phyloP scores from a whole-genome alignment of 73 alveolate species.

The Stentor roeselii region DNA sequence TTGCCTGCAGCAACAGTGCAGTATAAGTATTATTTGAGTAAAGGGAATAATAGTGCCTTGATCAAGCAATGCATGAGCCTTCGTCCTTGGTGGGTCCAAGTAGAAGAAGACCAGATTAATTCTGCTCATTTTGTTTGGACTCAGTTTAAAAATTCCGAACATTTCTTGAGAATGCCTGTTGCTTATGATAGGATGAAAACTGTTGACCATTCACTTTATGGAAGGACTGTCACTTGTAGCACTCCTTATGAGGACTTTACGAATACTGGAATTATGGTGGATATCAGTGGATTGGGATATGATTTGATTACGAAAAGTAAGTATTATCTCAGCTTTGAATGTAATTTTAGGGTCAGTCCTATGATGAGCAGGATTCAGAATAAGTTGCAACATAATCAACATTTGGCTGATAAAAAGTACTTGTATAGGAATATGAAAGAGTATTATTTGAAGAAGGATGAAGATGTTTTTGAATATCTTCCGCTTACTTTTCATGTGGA shows the following conservation, averaged over 20 bases:
- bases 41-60: constrained; percentile 66
- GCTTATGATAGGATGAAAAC: not conserved
- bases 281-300: constrained; percentile 5
- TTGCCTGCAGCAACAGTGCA: not conserved
- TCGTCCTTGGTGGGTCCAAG: constrained; percentile 78
- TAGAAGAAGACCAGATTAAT: constrained; percentile 32
- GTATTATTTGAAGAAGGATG: constrained; percentile 56
- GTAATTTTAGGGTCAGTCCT: not conserved
- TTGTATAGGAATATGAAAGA: constrained; percentile 74
- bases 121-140: constrained; percentile 56
- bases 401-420: constrained; percentile 74
- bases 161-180: not conserved
- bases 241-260: not conserved
- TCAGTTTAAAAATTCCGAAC: not conserved
- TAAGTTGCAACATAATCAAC: constrained; percentile 69
- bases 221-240: not conserved
- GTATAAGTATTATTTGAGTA: constrained; percentile 63
- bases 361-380: constrained; percentile 32
- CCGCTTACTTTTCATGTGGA: constrained; percentile 81
- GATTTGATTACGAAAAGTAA: constrained; percentile 21
- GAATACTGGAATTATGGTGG: not conserved
- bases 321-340: not conserved
- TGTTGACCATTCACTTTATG: not conserved
- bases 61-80: constrained; percentile 49
- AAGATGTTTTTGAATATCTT: constrained; percentile 56